Percentiles rank a stretch among this genome's conserved stretches.
These are phyloP conservation scores for Trichoderma sp. DNA, from an alignment of 2,329 filamentous ascomycete species.

Conservation along the genomic window DNA sequence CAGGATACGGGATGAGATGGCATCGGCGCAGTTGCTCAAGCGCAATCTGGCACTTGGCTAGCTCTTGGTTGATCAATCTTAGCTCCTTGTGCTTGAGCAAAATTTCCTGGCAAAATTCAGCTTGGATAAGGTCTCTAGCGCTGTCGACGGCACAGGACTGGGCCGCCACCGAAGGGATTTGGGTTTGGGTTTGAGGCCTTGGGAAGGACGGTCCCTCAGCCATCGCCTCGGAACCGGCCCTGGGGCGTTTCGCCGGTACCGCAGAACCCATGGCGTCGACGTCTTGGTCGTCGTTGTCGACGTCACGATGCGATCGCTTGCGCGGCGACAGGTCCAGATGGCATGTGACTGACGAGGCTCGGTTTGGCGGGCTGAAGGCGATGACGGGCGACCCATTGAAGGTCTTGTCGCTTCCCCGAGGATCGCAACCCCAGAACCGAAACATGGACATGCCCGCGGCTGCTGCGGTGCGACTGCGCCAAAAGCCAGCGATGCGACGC, in stretches of 20 bases:
- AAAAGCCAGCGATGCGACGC: slow-evolving; percentile 21
- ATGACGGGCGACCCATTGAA: slow-evolving; percentile 43
- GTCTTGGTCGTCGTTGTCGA: slow-evolving; percentile 24
- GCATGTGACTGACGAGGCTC: slow-evolving; percentile 34
- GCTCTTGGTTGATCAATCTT: slow-evolving; percentile 89
- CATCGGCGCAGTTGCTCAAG: slow-evolving; percentile 92
- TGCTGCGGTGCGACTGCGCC: slow-evolving; percentile 19
- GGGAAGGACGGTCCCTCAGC: slow-evolving; percentile 19
- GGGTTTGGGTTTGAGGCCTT: slow-evolving; percentile 21
- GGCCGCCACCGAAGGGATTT: slow-evolving; percentile 19
- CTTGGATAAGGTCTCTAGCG: slow-evolving; percentile 71
- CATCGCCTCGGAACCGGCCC: slow-evolving; percentile 27
- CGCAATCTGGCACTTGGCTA: slow-evolving; percentile 91
- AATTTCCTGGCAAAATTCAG: slow-evolving; percentile 88
- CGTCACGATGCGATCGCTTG: slow-evolving; percentile 36
- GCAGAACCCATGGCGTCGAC: slow-evolving; percentile 23
- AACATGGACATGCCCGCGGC: slow-evolving; percentile 53
- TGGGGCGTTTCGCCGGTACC: slow-evolving; percentile 43
- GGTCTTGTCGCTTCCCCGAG: slow-evolving; percentile 54
- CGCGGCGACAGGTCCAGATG: slow-evolving; percentile 3
- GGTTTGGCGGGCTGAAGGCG: slow-evolving; percentile 29
- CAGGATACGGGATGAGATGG: slow-evolving; percentile 85
- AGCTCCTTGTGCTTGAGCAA: slow-evolving; percentile 92
- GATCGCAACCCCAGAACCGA: slow-evolving; percentile 58
- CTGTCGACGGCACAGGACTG: slow-evolving; percentile 41